Conservation (phyloP, 352 stramenopile genomes). For the Pythium brassicae region DNA sequence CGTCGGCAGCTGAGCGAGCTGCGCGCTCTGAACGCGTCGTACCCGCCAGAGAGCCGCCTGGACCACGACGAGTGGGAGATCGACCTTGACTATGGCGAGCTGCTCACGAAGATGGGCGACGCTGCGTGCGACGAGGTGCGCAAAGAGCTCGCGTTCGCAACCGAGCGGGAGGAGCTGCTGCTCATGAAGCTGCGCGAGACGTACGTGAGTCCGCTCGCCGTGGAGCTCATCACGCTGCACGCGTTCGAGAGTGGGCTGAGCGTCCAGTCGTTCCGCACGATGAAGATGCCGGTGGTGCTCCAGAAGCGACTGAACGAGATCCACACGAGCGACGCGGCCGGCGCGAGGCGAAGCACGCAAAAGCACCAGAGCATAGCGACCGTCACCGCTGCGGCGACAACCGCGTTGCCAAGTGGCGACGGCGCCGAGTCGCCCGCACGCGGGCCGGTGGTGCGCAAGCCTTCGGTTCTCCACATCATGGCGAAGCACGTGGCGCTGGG, state of each 20-base stretch:
- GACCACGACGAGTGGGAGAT: constrained; percentile 82
- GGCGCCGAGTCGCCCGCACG: neutral
- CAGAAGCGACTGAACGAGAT: constrained; percentile 74
- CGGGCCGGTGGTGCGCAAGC: constrained; percentile 6
- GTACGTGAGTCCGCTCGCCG: constrained; percentile 65
- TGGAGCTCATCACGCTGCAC: constrained; percentile 70
- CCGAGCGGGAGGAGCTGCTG: constrained; percentile 76
- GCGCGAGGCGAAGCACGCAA: constrained; percentile 5
- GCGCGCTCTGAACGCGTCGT: constrained; percentile 47
- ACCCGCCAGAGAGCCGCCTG: constrained; percentile 50
- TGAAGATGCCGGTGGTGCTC: constrained; percentile 61
- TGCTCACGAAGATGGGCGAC: constrained; percentile 59
- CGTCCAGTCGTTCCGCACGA: constrained; percentile 79
- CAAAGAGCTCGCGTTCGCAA: constrained; percentile 74
- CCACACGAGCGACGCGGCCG: constrained; percentile 28
- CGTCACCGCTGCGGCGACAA: neutral
- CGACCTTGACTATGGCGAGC: constrained; percentile 83
- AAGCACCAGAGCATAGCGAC: constrained; percentile 15
- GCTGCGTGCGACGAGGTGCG: constrained; percentile 86
- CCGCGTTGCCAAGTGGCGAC: neutral
- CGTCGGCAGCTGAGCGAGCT: constrained; percentile 73
- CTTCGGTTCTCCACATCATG: constrained; percentile 72
- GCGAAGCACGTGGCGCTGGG: constrained; percentile 37
- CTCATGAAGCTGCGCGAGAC: constrained; percentile 83
- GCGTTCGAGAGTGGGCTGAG: constrained; percentile 60